A percentile compares a stretch with the other conserved stretches of the same genome.
phyloP scores from a whole-genome alignment of 2,329 filamentous ascomycete genomes.

The Colletotrichum sp. region DNA sequence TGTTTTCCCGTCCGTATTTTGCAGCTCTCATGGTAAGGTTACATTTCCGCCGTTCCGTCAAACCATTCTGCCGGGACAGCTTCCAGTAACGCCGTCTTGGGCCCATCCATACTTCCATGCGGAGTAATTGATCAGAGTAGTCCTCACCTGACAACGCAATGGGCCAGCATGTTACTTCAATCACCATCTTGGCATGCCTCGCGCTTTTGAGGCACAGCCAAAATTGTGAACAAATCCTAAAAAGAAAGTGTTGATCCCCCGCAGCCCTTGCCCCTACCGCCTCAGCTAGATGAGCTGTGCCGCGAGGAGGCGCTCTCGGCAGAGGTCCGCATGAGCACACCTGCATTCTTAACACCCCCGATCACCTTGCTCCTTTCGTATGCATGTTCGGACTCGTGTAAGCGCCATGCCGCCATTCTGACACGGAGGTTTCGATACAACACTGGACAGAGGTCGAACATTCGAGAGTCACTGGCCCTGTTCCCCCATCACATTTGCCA shows the following conservation, averaged over 20 bases:
- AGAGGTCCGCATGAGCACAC: background rate
- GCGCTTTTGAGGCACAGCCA: background rate
- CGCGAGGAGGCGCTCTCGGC: background rate
- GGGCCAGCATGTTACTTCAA: background rate
- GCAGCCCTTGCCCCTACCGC: background rate
- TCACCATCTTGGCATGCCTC: background rate
- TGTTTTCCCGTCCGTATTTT: accelerated
- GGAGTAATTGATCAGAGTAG: background rate
- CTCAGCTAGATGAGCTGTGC: background rate
- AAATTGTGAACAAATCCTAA: too few relatives aligned
- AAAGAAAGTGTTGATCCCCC: background rate
- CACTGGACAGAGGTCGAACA: too few relatives aligned
- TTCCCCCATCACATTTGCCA: background rate
- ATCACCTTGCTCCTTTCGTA: background rate
- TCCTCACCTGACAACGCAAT: too few relatives aligned
- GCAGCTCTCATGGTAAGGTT: background rate
- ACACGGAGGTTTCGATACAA: background rate
- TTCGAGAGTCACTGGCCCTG: too few relatives aligned
- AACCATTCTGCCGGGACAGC: background rate
- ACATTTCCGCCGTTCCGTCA: background rate
- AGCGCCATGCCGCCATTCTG: background rate
- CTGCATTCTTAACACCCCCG: background rate
- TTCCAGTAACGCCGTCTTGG: background rate
- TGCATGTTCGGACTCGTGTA: background rate
- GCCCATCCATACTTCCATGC: accelerated